Conservation (phyloP, 1,139 yeast genomes). For the Pichia sp. region DNA sequence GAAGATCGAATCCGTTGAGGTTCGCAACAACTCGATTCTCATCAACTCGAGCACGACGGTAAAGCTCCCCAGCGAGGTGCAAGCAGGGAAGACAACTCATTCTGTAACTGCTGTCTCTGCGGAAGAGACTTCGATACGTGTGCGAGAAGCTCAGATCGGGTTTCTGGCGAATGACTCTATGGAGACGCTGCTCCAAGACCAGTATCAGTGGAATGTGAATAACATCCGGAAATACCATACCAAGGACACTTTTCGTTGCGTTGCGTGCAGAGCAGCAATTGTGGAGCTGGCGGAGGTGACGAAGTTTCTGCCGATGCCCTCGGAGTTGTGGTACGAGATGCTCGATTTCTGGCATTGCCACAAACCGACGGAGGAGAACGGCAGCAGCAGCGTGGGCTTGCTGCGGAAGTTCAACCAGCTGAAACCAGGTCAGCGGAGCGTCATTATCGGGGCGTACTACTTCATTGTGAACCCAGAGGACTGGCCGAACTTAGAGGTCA, state of each 20-base stretch:
- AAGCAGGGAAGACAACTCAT: background rate
- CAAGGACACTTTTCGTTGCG: background rate
- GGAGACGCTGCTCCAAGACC: slow-evolving; percentile 13
- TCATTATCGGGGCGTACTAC: slow-evolving; percentile 60
- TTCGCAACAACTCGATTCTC: background rate
- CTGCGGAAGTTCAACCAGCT: slow-evolving; percentile 34
- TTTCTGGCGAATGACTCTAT: background rate
- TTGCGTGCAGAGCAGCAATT: slow-evolving; percentile 19
- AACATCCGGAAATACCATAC: background rate
- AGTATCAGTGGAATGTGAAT: slow-evolving; percentile 25
- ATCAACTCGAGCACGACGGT: background rate
- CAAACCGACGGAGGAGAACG: slow-evolving; percentile 52
- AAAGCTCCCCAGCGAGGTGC: background rate
- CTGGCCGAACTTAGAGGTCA: slow-evolving; percentile 12
- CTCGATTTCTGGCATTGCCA: slow-evolving; percentile 99
- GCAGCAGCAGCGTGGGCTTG: slow-evolving; percentile 16
- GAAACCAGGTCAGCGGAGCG: slow-evolving; percentile 42
- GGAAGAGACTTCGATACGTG: background rate
- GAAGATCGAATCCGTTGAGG: background rate
- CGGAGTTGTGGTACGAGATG: slow-evolving; percentile 90
- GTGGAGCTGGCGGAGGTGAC: slow-evolving; percentile 23
- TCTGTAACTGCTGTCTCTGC: background rate
- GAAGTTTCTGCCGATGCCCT: slow-evolving; percentile 67
- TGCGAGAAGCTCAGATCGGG: background rate
- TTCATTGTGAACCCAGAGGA: slow-evolving; percentile 40